Evolutionary conservation across 2,329 filamentous ascomycete genomes (phyloP), one percentile per base, ranked within the genome.

Genomic region (Exophiala oligosperma): DNA sequence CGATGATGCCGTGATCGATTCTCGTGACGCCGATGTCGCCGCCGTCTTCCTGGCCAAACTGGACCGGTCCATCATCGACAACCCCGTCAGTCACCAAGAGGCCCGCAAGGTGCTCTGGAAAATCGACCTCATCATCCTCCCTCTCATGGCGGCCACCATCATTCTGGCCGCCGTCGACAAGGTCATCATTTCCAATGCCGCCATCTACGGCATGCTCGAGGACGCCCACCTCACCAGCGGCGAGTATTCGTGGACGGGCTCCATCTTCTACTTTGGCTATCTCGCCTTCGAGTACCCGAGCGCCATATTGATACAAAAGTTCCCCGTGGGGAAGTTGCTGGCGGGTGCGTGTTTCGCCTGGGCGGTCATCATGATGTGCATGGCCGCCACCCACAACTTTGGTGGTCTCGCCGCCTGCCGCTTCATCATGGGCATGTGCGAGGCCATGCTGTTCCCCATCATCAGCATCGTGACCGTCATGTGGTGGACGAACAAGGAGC

Each of bases 321-420:
- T 76, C 23, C 74, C 74, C 8, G 61, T 76, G 11, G 73, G 72
- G 1, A 72, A 72, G 32, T 74, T 49, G 64, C 70, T 17, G 71
- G 72, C 0, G 56, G 73, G 55, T 73, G 72, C 51, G 67, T 75
- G 4, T 69, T 61, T 1, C 60, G 74, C 6, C 74, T 73, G 74
- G 74, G 73, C 5, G 47, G 54, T 2, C 51, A 64, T n/a, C 46
- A 63, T 17, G 58, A 61, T 8, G 57, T 46, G 41, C 23, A n/a
- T 44, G 24, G 57, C 64, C 44, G 62, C 66, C 1, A 62, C 76
- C 1, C 82, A 79, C 61, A 74, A 72, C 62, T 84, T 79, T 53
- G 76, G 71, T 2, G 78, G 79, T 0, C 72, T 86, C 0, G 67
- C 83, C n/a, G 70, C 75, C 0, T 72, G 78, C 9, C 77, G 35